phyloP scores from a whole-genome alignment of 2,329 filamentous ascomycete species.

The Fusarium sp. region DNA sequence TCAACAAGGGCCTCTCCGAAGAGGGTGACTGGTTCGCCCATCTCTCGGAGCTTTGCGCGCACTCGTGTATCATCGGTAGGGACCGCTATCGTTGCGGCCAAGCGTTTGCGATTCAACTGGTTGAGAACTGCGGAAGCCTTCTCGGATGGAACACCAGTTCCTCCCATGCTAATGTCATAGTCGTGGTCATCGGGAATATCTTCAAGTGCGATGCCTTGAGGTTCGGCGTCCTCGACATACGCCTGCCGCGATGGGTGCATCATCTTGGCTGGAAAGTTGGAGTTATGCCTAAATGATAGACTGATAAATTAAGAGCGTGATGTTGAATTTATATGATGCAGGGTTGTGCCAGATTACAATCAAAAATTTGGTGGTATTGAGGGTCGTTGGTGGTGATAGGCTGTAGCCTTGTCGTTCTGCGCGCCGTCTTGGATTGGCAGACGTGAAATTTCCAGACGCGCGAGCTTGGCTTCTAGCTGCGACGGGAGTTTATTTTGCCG shows the following conservation, averaged over 20 bases:
- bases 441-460: slow-evolving; percentile 41
- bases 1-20: slow-evolving; percentile 92
- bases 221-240: slow-evolving; percentile 87
- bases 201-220: slow-evolving; percentile 61
- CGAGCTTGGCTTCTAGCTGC: slow-evolving; percentile 14
- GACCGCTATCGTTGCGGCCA: slow-evolving; percentile 88
- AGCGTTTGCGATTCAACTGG: slow-evolving; percentile 91
- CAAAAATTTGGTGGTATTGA: not conserved
- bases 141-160: slow-evolving; percentile 76
- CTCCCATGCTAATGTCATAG: slow-evolving; percentile 78
- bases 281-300: not conserved
- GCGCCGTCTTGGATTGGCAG: slow-evolving; percentile 33
- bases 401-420: slow-evolving; percentile 25
- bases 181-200: slow-evolving; percentile 77
- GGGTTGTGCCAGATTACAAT: not conserved
- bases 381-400: slow-evolving; percentile 3
- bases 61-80: slow-evolving; percentile 94
- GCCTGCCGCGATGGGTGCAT: slow-evolving; percentile 92
- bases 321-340: not conserved
- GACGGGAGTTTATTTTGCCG: slow-evolving; percentile 47
- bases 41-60: slow-evolving; percentile 79
- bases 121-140: slow-evolving; percentile 86
- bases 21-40: slow-evolving; percentile 93
- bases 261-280: slow-evolving; percentile 54
- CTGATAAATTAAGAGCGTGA: not conserved